Percentiles rank a stretch among this genome's conserved stretches.
Conservation (phyloP, 2,329 filamentous ascomycete genomes). For the Dothideomycetes sp. region DNA sequence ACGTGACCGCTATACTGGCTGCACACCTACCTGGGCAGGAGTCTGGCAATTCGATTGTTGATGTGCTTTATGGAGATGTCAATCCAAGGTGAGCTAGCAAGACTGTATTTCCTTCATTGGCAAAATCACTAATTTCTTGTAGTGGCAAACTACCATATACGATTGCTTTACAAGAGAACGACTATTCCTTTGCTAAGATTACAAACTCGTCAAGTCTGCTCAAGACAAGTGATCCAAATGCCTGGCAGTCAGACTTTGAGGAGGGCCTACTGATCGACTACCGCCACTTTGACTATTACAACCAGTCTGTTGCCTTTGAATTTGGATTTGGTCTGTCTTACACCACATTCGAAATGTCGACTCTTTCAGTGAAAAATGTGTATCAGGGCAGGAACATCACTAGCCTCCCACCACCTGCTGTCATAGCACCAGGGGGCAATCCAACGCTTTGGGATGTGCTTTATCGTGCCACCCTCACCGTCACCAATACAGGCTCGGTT, state of each 20-base stretch:
- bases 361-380: constrained; percentile 40
- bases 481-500: constrained; percentile 56
- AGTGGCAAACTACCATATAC: constrained; percentile 27
- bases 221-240: constrained; percentile 22
- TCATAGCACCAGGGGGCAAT: constrained; percentile 43
- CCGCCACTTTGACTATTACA: constrained; percentile 36
- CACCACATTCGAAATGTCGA: constrained; percentile 19
- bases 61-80: constrained; percentile 27
- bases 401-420: constrained; percentile 36
- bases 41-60: constrained; percentile 27
- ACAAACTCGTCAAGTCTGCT: constrained; percentile 24
- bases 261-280: constrained; percentile 46
- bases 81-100: constrained; percentile 12
- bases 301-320: constrained; percentile 20
- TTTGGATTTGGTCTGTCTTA: constrained; percentile 29
- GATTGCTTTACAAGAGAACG: constrained; percentile 24
- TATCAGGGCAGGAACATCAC: constrained; percentile 24
- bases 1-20: constrained; percentile 31
- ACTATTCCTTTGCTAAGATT: constrained; percentile 22
- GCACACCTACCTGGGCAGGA: constrained; percentile 33
- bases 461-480: constrained; percentile 53
- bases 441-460: constrained; percentile 54
- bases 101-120: no score
- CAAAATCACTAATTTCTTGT: background rate
- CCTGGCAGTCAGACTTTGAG: constrained; percentile 38